phyloP scores from a whole-genome alignment of 148 eudicot genomes.

The Rhododendron molle region DNA sequence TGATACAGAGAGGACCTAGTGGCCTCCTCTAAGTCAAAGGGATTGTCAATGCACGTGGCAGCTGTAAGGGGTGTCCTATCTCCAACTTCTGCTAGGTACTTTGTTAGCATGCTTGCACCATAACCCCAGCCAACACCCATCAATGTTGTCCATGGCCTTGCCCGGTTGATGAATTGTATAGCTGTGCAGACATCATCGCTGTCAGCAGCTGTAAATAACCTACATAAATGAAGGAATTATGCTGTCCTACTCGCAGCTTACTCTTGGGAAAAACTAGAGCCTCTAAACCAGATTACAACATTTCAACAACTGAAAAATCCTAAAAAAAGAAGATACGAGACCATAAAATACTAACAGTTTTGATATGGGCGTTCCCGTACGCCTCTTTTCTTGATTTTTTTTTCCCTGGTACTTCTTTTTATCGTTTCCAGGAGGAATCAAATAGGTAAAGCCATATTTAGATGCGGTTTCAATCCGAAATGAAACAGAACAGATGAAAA shows the following conservation, averaged over 20 bases:
- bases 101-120: slow-evolving; percentile 96
- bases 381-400: neutral
- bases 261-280: slow-evolving; percentile 1
- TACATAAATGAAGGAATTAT: slow-evolving; percentile 41
- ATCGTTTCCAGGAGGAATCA: neutral
- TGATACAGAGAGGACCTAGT: slow-evolving; percentile 44
- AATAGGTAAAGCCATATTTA: neutral
- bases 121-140: slow-evolving; percentile 89
- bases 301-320: neutral
- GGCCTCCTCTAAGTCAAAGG: slow-evolving; percentile 84
- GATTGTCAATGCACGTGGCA: slow-evolving; percentile 90
- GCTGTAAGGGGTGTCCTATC: slow-evolving; percentile 88
- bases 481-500: neutral
- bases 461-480: neutral
- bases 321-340: neutral
- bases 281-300: neutral
- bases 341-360: neutral
- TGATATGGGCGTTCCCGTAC: neutral
- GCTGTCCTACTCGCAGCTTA: slow-evolving; percentile 32
- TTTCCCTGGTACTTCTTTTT: neutral
- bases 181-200: slow-evolving; percentile 92
- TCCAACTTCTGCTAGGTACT: slow-evolving; percentile 86
- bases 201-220: slow-evolving; percentile 98
- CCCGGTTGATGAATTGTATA: slow-evolving; percentile 58
- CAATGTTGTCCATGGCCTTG: slow-evolving; percentile 86